Evolutionary conservation across 805 yeast genomes (phyloP).

Genomic region (Saccharomycopsis synnaedendra): DNA sequence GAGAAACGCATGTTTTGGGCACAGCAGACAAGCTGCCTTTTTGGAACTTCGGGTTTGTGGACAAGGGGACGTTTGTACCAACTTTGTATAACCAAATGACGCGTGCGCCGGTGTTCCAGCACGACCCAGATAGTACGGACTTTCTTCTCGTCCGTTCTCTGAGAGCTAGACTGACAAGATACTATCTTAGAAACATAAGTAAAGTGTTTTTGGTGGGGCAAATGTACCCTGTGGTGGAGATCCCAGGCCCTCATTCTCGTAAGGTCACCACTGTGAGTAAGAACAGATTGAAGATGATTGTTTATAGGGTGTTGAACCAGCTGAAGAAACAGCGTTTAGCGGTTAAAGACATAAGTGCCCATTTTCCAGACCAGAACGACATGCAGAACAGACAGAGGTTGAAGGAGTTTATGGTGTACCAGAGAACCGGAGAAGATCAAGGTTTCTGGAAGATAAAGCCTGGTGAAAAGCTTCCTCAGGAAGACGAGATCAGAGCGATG

Average conservation of each 20-base stretch:
- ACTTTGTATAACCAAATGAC: conserved; percentile 85
- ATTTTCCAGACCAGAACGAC: conserved; percentile 95
- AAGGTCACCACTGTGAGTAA: conserved; percentile 89
- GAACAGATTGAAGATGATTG: conserved; percentile 88
- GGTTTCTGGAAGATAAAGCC: conserved; percentile 88
- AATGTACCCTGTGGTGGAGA: conserved; percentile 82
- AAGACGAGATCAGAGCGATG: conserved; percentile 69
- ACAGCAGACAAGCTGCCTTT: conserved; percentile 94
- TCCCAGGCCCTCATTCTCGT: conserved; percentile 96
- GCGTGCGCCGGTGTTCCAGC: conserved; percentile 88
- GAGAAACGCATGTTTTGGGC: conserved; percentile 95
- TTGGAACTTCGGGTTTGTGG: conserved; percentile 97
- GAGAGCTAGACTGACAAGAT: conserved; percentile 63
- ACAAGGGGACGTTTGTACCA: conserved; percentile 88
- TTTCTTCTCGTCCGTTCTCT: conserved; percentile 71
- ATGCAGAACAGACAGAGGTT: conserved; percentile 93
- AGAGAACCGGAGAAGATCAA: conserved; percentile 86
- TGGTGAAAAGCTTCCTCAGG: conserved; percentile 56
- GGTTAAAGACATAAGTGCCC: conserved; percentile 79
- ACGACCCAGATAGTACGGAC: conserved; percentile 68
- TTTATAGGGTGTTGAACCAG: conserved; percentile 72
- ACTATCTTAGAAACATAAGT: conserved; percentile 56
- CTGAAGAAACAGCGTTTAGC: conserved; percentile 62
- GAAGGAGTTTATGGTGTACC: conserved; percentile 97
- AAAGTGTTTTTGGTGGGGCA: conserved; percentile 85